phyloP scores from a whole-genome alignment of 1,284 basidiomycete species.

The Boletus sp. region DNA sequence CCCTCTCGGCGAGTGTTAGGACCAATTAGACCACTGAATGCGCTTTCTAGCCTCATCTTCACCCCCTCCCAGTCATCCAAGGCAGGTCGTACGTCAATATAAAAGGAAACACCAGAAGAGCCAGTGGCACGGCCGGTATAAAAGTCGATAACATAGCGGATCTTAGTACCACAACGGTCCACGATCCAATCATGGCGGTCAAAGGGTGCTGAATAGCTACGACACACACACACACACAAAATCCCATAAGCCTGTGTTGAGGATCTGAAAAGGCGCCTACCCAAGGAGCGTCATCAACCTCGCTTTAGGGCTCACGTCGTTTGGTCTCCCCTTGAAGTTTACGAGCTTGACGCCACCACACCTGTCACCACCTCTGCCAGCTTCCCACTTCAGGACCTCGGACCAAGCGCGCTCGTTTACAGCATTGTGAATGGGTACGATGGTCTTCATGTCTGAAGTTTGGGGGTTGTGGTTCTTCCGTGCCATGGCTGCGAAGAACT shows the following conservation, averaged over 20 bases:
- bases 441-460: slow-evolving; percentile 85
- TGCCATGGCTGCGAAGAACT: slow-evolving; percentile 94
- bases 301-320: slow-evolving; percentile 76
- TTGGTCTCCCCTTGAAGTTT: slow-evolving; percentile 80
- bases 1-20: slow-evolving; percentile 16
- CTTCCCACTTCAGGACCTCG: slow-evolving; percentile 89
- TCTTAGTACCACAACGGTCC: slow-evolving; percentile 82
- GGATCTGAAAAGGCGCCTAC: slow-evolving; percentile 47
- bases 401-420: slow-evolving; percentile 97
- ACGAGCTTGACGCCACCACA: slow-evolving; percentile 85
- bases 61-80: slow-evolving; percentile 89
- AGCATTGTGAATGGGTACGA: slow-evolving; percentile 98
- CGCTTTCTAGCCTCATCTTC: slow-evolving; percentile 63
- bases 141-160: slow-evolving; percentile 98
- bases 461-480: slow-evolving; percentile 88
- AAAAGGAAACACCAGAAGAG: slow-evolving; percentile 66
- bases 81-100: slow-evolving; percentile 91
- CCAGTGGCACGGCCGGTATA: slow-evolving; percentile 78
- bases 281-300: slow-evolving; percentile 81
- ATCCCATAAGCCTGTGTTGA: not conserved
- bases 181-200: slow-evolving; percentile 98
- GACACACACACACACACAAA: not conserved
- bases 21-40: slow-evolving; percentile 44
- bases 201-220: slow-evolving; percentile 88
- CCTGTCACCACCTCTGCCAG: slow-evolving; percentile 67